Conservation (phyloP, 73 alveolate species). For the Paramecium primaurelia region DNA sequence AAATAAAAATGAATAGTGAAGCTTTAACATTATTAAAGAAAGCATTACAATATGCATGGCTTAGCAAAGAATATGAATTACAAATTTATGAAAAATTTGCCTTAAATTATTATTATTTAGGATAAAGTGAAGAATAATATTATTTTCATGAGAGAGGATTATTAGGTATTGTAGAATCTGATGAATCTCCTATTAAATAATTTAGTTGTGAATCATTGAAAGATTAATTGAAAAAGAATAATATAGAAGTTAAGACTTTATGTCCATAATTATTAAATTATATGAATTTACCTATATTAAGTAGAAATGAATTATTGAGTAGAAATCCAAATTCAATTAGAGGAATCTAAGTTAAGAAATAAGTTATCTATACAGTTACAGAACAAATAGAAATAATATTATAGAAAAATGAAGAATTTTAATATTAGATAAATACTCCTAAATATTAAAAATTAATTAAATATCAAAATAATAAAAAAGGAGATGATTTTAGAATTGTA, state of each 20-base stretch:
- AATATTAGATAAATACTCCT: background rate
- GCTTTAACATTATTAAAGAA: slow-evolving; percentile 3
- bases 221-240: background rate
- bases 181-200: background rate
- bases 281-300: background rate
- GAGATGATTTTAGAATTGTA: background rate
- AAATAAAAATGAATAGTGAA: slow-evolving; percentile 25
- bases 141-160: slow-evolving; percentile 41
- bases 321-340: background rate
- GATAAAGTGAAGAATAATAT: background rate
- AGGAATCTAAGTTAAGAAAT: background rate
- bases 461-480: background rate
- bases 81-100: background rate
- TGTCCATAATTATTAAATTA: background rate
- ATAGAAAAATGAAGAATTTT: background rate
- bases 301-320: background rate
- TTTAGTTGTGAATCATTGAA: background rate
- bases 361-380: background rate
- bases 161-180: background rate
- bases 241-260: background rate
- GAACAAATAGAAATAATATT: background rate
- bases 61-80: background rate
- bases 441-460: background rate
- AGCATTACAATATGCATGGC: slow-evolving; percentile 40
- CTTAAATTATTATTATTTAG: background rate